Evolutionary conservation across 1,284 basidiomycete species (phyloP).

Genomic region (Macrocystidia cucumis): DNA sequence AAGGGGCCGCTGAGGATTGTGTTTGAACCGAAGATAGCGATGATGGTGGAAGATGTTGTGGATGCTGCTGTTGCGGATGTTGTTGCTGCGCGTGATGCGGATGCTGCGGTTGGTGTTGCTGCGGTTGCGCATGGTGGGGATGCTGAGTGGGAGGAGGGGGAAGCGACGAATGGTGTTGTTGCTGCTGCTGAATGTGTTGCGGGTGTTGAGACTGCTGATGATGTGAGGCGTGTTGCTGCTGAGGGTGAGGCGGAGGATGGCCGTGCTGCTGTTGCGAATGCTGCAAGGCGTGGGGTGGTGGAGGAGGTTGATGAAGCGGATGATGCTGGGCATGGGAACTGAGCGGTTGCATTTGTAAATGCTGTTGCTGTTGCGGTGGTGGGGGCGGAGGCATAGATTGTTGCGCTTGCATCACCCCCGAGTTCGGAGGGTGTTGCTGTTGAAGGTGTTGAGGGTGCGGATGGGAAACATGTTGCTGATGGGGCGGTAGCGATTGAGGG

Average conservation of each 20-base stretch:
- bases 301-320: constrained; percentile 16
- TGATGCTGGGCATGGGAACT: constrained; percentile 13
- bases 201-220: constrained; percentile 12
- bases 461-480: no score
- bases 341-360: no score
- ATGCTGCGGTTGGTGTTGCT: constrained; percentile 15
- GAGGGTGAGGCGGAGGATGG: constrained; percentile 15
- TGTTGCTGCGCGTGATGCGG: constrained; percentile 9
- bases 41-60: neutral
- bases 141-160: constrained; percentile 11
- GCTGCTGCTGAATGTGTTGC: constrained; percentile 11
- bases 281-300: constrained; percentile 17
- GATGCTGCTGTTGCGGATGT: constrained; percentile 13
- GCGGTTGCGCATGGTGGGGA: constrained; percentile 9
- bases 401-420: no score
- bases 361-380: no score
- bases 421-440: no score
- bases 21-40: constrained; percentile 8
- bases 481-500: no score
- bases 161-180: constrained; percentile 11
- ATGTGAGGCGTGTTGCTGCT: constrained; percentile 12
- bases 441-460: no score
- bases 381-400: no score
- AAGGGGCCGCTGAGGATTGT: constrained; percentile 6
- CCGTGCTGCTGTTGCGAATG: constrained; percentile 17